Base-by-base conservation (phyloP, 2,329 filamentous ascomycete genomes). In the Curvularia sp. region DNA sequence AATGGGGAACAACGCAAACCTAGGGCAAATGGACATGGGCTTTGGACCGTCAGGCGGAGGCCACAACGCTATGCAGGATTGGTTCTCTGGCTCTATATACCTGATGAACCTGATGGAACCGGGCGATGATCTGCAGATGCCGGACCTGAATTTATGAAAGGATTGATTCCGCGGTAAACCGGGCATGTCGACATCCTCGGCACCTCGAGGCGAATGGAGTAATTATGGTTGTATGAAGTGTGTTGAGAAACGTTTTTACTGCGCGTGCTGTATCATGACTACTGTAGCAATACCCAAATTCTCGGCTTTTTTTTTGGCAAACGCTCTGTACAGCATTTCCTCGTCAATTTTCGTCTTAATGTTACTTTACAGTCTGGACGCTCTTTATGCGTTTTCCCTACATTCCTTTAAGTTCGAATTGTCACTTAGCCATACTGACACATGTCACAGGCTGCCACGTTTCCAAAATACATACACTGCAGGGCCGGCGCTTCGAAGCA, bases 41-140 rank as follows among this genome's bases (percentile, higher is more conserved):
- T 62, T 64, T 27, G 46, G 45, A 19, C 27, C 52, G 10, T 49
- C 61, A n/a, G 45, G 51, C n/a, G 60, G 55, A 2, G 57, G 55
- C 59, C 75, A 81, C 30, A 82, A 86, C 30, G 53, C 66, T 45
- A 74, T 89, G 58, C 84, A 84, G 2, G 86, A 88, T 60, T 89
- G 87, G 87, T 89, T 88, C 64, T 86, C 84, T 3, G 86, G 87
- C 1, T 89, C 86, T 58, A 81, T 83, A 53, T 87, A 88, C 65
- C 84, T 90, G 78, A 82, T 89, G 79, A 86, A 85, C 0, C 68
- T 89, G 55, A 72, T 89, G 69, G 87, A 90, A 39, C 68, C 60
- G 1, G 64, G 65, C 18, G 85, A 88, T 57, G 87, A 89, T 61
- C 57, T 71, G 48, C 68, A 70, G 27, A 76, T 76, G 71, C 68